Evolutionary conservation across 148 eudicot species (phyloP).

Genomic region (Pouteria glomerata): DNA sequence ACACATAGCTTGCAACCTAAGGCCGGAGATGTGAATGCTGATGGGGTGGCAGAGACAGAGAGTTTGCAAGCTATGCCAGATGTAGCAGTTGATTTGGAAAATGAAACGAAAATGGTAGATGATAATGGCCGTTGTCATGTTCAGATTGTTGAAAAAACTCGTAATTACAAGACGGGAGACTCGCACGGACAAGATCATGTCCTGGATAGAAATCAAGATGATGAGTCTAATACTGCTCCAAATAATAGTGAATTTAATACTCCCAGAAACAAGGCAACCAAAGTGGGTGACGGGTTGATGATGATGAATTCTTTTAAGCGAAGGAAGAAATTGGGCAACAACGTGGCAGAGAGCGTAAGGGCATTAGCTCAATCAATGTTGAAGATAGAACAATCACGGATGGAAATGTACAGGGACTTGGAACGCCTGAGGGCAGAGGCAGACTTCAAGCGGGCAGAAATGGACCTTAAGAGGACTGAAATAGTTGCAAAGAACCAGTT

Average conservation of each 20-base stretch:
- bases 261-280: neutral
- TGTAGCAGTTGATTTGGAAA: neutral
- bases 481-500: constrained; percentile 14
- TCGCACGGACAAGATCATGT: neutral
- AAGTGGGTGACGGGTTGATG: constrained; percentile 1
- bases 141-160: neutral
- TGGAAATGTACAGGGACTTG: constrained; percentile 15
- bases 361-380: constrained; percentile 6
- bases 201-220: constrained; percentile 11
- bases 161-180: neutral
- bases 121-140: neutral
- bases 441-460: constrained; percentile 19
- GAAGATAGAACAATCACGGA: constrained; percentile 9
- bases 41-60: neutral
- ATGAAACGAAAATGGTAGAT: neutral
- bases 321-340: constrained; percentile 5
- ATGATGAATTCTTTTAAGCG: constrained; percentile 8
- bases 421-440: constrained; percentile 18
- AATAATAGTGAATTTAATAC: constrained; percentile 9
- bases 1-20: neutral
- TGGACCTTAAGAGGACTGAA: constrained; percentile 22
- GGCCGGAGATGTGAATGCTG: constrained; percentile 1
- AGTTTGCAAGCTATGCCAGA: constrained; percentile 6
- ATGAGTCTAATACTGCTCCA: constrained; percentile 13
- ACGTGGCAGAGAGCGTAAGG: constrained; percentile 12